phyloP scores from a whole-genome alignment of 1,284 basidiomycete species.

The Ustilago hordei region DNA sequence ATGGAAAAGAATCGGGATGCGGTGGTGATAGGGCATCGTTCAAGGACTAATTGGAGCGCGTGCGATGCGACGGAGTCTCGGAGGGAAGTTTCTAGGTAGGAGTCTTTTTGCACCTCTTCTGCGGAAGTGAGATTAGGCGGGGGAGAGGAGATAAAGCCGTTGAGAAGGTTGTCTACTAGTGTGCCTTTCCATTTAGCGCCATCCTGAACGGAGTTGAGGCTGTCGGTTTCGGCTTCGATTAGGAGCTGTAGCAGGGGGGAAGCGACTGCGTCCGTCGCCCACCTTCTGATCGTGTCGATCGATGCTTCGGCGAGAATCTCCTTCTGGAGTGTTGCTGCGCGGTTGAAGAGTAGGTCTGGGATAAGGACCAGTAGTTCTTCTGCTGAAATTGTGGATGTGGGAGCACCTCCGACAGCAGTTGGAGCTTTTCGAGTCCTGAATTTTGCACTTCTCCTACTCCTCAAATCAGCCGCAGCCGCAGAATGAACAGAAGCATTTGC shows the following conservation, averaged over 20 bases:
- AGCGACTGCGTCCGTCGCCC: conserved; percentile 53
- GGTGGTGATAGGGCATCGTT: conserved; percentile 21
- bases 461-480: conserved; percentile 25
- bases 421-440: conserved; percentile 58
- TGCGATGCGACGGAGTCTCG: conserved; percentile 66
- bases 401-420: conserved; percentile 15
- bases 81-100: conserved; percentile 61
- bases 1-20: conserved; percentile 52
- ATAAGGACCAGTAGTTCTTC: conserved; percentile 32
- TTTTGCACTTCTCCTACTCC: conserved; percentile 59
- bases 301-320: conserved; percentile 22
- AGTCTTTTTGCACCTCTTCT: conserved; percentile 36
- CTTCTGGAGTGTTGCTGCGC: conserved; percentile 22
- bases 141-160: conserved; percentile 39
- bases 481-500: conserved; percentile 10
- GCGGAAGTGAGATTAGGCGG: neutral
- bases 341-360: conserved; percentile 32
- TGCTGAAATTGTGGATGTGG: neutral
- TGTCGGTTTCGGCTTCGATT: conserved; percentile 42
- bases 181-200: conserved; percentile 27
- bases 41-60: conserved; percentile 52
- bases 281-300: conserved; percentile 27
- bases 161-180: conserved; percentile 53
- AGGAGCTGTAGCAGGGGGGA: conserved; percentile 61
- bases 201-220: conserved; percentile 31